A percentile compares a stretch with the other conserved stretches of the same genome.
Conservation (phyloP, 352 stramenopile species). For the Peronospora belbahrii region DNA sequence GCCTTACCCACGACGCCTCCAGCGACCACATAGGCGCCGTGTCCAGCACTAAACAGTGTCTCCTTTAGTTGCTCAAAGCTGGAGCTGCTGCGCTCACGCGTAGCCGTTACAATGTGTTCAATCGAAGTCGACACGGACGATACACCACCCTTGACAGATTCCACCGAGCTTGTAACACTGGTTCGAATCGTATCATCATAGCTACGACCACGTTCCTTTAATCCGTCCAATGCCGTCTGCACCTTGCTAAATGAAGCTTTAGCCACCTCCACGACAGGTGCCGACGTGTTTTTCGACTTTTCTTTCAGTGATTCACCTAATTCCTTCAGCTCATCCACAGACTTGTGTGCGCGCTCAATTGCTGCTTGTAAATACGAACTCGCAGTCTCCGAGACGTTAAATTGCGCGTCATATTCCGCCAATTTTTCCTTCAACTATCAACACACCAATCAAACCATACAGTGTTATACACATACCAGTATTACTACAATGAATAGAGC, state of each 20-base stretch:
- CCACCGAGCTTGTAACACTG: conserved; percentile 33
- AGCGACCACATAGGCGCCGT: conserved; percentile 44
- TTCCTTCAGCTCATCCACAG: conserved; percentile 66
- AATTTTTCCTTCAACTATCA: conserved; percentile 39
- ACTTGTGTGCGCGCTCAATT: conserved; percentile 57
- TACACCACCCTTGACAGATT: conserved; percentile 36
- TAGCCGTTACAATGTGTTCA: conserved; percentile 55
- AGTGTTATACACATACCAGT: too few species aligned
- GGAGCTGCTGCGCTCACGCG: conserved; percentile 42
- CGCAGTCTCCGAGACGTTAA: conserved; percentile 63
- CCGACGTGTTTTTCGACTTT: conserved; percentile 43
- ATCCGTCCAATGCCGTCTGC: conserved; percentile 38
- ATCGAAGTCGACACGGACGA: conserved; percentile 54
- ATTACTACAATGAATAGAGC: too few species aligned
- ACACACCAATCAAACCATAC: not conserved
- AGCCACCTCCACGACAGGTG: conserved; percentile 36
- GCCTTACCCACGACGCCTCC: conserved; percentile 48
- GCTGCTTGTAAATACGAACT: conserved; percentile 55
- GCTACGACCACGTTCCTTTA: conserved; percentile 53
- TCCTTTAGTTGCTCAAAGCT: conserved; percentile 56
- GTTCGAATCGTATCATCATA: conserved; percentile 64
- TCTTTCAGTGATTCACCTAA: conserved; percentile 47
- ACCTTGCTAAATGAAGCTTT: conserved; percentile 52
- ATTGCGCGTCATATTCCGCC: conserved; percentile 61
- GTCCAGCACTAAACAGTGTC: conserved; percentile 42